Evolutionary conservation across 495 filamentous ascomycete species (phyloP).

Genomic region (Schizothecium vesticola): DNA sequence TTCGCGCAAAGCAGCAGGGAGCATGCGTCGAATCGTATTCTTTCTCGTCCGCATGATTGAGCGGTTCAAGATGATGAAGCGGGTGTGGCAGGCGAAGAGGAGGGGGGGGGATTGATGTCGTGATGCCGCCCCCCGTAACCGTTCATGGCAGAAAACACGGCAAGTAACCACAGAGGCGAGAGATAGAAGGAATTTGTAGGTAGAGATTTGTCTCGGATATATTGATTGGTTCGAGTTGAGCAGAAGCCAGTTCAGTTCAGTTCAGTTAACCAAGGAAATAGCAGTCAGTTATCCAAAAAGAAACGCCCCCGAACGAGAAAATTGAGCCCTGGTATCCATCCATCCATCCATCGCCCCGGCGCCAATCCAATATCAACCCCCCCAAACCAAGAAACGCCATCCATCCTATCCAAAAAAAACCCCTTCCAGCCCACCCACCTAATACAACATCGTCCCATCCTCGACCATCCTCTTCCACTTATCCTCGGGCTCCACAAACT

Average conservation of each 20-base stretch:
- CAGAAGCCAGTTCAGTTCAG: not conserved
- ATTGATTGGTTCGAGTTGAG: not conserved
- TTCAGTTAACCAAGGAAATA: not conserved
- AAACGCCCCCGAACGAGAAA: not conserved
- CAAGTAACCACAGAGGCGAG: not conserved
- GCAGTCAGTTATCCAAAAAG: not conserved
- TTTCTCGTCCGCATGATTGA: not conserved
- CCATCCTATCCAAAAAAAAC: not conserved
- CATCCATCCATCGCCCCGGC: not conserved
- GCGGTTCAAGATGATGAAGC: not conserved
- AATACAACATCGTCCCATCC: slow-evolving; percentile 36
- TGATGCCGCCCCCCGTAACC: not conserved
- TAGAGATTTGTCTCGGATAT: not conserved
- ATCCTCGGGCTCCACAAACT: slow-evolving; percentile 39
- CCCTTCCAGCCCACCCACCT: not conserved
- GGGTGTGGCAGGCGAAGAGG: not conserved
- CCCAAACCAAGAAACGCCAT: not conserved
- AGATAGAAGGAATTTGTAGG: not conserved
- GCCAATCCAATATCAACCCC: not conserved
- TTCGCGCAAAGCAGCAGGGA: not conserved
- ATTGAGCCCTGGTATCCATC: not conserved
- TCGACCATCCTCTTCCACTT: slow-evolving; percentile 37
- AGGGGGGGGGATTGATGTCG: not conserved
- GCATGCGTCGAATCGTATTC: not conserved
- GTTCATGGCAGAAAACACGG: not conserved